Base-by-base conservation (phyloP, 768 basidiomycete species). In the Panaeolus cyanescens region DNA sequence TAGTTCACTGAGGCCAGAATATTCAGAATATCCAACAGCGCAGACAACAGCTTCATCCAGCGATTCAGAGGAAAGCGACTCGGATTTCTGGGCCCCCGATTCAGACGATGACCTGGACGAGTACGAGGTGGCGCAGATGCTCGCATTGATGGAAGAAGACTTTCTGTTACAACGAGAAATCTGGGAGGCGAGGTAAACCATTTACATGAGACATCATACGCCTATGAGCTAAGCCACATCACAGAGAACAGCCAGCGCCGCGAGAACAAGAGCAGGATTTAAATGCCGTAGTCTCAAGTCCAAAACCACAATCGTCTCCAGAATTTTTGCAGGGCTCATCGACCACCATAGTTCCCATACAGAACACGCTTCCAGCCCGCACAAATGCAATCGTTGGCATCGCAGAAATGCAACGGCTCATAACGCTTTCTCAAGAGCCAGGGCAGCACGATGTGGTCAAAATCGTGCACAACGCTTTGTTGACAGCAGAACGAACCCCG, bases 401-500 rank as follows among this genome's bases (percentile, higher is more conserved):
- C 8, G 40, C 28, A 8, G 55, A 56, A 22, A 54, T 62, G 28
- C 32, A 40, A 15, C 20, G 53, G 15, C 7, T 57, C 28, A 62
- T 62, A 45, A n/a, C 17, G 13, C 56, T 57, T 3, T 45, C 61
- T 4, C 56, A 58, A 22, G 33, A 37, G 25, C 42, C 56, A 5
- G 42, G 31, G n/a, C 33, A 58, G 13, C 10, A 28, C 5, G 45
- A 28, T 2, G 45, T 50, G 5, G 45, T 50, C 25, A 50, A 50
- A 5, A 30, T 28, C 22, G 30, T 50, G 22, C 25, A 28, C 6
- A n/a, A 50, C 1, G 25, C 45, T 12, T 13, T 50, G 15, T n/a
- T 50, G 45, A 12, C 45, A 17, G 72, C 72, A 0, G 67, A 72
- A 17, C 32, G 42, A 15, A 70, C 67, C 2, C 65, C 69, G 6